phyloP scores from a whole-genome alignment of 164 flowering plant genomes.

The Tetrastigma voinierianum region DNA sequence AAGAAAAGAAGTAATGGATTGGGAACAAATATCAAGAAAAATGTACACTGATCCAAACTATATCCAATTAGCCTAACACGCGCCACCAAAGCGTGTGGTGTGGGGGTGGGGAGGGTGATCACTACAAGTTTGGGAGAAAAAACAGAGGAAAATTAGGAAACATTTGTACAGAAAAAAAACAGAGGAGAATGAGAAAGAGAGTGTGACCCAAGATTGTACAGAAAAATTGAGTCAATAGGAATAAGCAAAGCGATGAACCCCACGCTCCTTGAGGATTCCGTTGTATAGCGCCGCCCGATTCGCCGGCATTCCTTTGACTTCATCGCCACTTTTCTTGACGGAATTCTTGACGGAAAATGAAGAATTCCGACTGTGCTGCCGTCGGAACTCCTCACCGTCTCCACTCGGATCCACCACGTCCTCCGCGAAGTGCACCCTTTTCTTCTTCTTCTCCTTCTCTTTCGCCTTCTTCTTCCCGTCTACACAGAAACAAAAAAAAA shows the following conservation, averaged over 20 bases:
- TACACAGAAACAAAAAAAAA: slow-evolving; percentile 6
- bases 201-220: not conserved
- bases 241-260: slow-evolving; percentile 43
- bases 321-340: slow-evolving; percentile 12
- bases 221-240: slow-evolving; percentile 30
- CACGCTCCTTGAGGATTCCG: slow-evolving; percentile 73
- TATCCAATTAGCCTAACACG: too few relatives aligned
- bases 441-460: slow-evolving; percentile 60
- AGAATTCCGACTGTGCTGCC: slow-evolving; percentile 8
- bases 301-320: slow-evolving; percentile 47
- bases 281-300: slow-evolving; percentile 67
- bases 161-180: not conserved
- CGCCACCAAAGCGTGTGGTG: too few relatives aligned
- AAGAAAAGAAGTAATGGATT: too few relatives aligned
- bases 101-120: too few relatives aligned
- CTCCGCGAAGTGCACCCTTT: slow-evolving; percentile 73
- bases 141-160: not conserved
- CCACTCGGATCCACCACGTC: slow-evolving; percentile 69
- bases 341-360: not conserved
- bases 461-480: slow-evolving; percentile 33
- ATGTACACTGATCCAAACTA: too few relatives aligned
- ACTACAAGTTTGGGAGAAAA: slow-evolving; percentile 6
- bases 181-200: slow-evolving; percentile 1
- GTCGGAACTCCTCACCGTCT: slow-evolving; percentile 42
- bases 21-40: too few relatives aligned